Base-by-base conservation (phyloP, 768 basidiomycete genomes). In the Agrocybe chaxingu region DNA sequence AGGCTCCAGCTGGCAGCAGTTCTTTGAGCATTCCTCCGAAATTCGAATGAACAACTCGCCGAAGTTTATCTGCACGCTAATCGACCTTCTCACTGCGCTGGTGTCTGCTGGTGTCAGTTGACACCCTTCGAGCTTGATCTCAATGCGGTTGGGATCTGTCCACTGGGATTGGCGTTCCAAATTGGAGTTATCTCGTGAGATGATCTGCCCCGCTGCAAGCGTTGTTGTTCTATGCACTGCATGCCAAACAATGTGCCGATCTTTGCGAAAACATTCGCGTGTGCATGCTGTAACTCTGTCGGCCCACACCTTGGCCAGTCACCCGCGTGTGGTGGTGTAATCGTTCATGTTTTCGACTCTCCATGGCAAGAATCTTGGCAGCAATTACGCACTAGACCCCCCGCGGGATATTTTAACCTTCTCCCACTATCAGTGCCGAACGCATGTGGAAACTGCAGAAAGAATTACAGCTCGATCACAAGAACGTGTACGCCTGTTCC, bases 21-120 rank as follows among this genome's bases (percentile, higher is more conserved):
- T 16, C 13, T n/a, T 35, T 30, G 12, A 37, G 50, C 48, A 45
- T 61, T 58, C 50, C 53, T 60, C 57, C 60, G 57, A 61, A 56
- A 55, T 57, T 61, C 50, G 34, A 45, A 55, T 54, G 44, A 53
- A 53, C 49, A 60, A 57, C 50, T 57, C 54, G 29, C 58, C 54
- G 59, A 59, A 48, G 57, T 59, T 58, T 55, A 51, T 54, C 35
- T 24, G 24, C 47, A 41, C 39, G 32, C 24, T 38, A 39, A 48
- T 51, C 47, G 30, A 37, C 37, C 33, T 53, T 10, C 42, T 36
- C 46, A 38, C 13, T 55, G 36, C 54, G 56, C 42, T 45, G 33
- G 49, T 52, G 50, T 49, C 52, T 39, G 47, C 52, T 45, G 50
- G 42, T 47, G 50, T 16, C 48, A 50, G 48, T 46, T 51, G 52